Conservation (phyloP, 2,329 filamentous ascomycete genomes). For the Penicillium polonicum region DNA sequence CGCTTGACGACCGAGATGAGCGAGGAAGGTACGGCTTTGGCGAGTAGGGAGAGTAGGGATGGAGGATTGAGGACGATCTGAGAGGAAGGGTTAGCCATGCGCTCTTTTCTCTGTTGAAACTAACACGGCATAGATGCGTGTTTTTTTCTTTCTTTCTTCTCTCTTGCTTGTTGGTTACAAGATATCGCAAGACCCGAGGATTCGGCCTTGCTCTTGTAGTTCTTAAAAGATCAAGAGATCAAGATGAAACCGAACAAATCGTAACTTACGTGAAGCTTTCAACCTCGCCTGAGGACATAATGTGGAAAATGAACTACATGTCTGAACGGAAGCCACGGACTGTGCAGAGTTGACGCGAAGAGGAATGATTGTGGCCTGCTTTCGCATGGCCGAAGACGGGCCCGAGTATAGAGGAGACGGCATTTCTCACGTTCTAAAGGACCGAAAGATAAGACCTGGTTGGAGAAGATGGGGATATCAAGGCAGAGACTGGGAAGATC, state of each 20-base stretch:
- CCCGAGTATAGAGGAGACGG: constrained; percentile 33
- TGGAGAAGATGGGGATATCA: constrained; percentile 6
- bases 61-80: constrained; percentile 27
- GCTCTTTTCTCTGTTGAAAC: background rate
- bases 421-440: constrained; percentile 25
- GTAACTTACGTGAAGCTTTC: constrained; percentile 32
- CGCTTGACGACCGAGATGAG: constrained; percentile 38
- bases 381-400: constrained; percentile 37
- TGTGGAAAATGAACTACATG: constrained; percentile 32
- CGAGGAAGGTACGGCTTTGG: constrained; percentile 40
- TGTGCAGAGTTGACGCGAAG: constrained; percentile 28
- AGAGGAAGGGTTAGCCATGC: constrained; percentile 10
- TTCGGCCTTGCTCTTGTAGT: background rate
- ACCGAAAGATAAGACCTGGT: constrained; percentile 7
- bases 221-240: background rate
- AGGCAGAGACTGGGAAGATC: constrained; percentile 2
- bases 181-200: background rate
- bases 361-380: constrained; percentile 32
- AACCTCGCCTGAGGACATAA: constrained; percentile 30
- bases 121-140: background rate
- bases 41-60: constrained; percentile 22
- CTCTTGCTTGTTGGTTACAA: constrained; percentile 1
- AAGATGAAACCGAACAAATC: background rate
- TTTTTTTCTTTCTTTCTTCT: constrained; percentile 1
- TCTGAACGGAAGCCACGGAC: constrained; percentile 30